Conservation (phyloP, 495 filamentous ascomycete genomes). For the Aspergillus ellipticus region DNA sequence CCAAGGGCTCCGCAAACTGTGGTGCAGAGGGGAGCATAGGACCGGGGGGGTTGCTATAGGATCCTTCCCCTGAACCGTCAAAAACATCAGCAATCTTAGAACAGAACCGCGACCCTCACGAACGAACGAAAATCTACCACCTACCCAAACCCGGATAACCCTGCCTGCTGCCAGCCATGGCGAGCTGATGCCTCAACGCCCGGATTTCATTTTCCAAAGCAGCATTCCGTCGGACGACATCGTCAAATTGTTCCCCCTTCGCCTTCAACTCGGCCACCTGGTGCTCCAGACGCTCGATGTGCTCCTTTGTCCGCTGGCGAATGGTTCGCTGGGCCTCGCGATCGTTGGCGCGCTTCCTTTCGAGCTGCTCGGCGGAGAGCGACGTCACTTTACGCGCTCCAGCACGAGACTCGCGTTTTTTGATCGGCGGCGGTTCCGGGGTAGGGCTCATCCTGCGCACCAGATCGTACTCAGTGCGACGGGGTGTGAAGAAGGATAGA, state of each 20-base stretch:
- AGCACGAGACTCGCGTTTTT: slow-evolving; percentile 48
- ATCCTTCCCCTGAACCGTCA: slow-evolving; percentile 9
- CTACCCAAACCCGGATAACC: slow-evolving; percentile 18
- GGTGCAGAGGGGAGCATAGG: slow-evolving; percentile 17
- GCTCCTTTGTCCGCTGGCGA: slow-evolving; percentile 55
- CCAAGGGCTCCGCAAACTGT: slow-evolving; percentile 17
- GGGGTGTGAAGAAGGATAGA: slow-evolving; percentile 5
- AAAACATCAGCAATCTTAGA: not conserved
- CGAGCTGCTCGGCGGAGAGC: slow-evolving; percentile 55
- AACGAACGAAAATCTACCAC: not conserved
- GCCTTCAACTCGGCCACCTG: slow-evolving; percentile 48
- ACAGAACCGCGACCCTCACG: not conserved
- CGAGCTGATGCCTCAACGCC: slow-evolving; percentile 40
- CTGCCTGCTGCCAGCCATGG: slow-evolving; percentile 14
- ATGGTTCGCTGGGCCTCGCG: slow-evolving; percentile 63
- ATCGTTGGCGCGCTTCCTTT: slow-evolving; percentile 61
- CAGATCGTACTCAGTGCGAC: slow-evolving; percentile 1
- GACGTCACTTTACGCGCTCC: slow-evolving; percentile 58
- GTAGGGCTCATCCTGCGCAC: slow-evolving; percentile 18
- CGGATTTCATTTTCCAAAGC: slow-evolving; percentile 53
- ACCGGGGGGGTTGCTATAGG: slow-evolving; percentile 14
- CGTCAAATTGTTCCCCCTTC: slow-evolving; percentile 45
- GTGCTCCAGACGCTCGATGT: slow-evolving; percentile 52
- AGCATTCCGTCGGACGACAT: slow-evolving; percentile 49
- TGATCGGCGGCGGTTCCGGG: slow-evolving; percentile 16